phyloP scores from a whole-genome alignment of 768 basidiomycete species.

The Pulveroboletus sp. region DNA sequence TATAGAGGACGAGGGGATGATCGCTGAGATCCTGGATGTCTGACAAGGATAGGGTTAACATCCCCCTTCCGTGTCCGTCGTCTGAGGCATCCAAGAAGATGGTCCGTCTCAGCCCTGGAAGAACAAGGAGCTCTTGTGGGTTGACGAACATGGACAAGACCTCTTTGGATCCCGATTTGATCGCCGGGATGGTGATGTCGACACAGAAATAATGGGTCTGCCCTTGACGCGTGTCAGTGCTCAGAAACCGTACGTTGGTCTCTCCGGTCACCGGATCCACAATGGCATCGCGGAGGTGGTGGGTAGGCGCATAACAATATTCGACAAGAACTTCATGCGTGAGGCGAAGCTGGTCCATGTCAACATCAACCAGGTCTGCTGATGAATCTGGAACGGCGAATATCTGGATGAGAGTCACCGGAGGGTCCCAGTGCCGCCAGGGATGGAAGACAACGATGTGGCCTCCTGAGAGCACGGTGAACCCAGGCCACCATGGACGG shows the following conservation, averaged over 20 bases:
- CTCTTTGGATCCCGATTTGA: background rate
- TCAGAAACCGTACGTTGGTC: constrained; percentile 12
- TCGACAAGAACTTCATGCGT: constrained; percentile 15
- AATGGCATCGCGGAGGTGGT: constrained; percentile 11
- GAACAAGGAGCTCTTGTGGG: constrained; percentile 13
- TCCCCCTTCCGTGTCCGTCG: constrained; percentile 16
- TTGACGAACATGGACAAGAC: constrained; percentile 13
- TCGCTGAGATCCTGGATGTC: background rate
- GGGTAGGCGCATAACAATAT: constrained; percentile 3
- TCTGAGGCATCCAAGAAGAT: constrained; percentile 9
- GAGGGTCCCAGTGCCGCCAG: constrained; percentile 1
- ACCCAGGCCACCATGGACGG: constrained; percentile 4
- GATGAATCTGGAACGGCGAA: constrained; percentile 10
- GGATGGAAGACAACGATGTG: constrained; percentile 16
- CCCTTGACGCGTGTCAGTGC: background rate
- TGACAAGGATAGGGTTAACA: constrained; percentile 6
- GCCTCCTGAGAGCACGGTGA: constrained; percentile 11
- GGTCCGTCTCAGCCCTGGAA: constrained; percentile 5
- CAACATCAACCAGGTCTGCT: background rate
- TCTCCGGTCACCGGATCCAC: constrained; percentile 11
- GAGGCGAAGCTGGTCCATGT: constrained; percentile 9
- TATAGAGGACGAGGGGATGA: constrained; percentile 7
- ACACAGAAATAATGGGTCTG: constrained; percentile 12
- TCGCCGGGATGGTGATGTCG: constrained; percentile 13
- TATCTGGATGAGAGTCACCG: constrained; percentile 15